Evolutionary conservation across 805 yeast species (phyloP).

Genomic region (Helenozyma baotianmanensis): DNA sequence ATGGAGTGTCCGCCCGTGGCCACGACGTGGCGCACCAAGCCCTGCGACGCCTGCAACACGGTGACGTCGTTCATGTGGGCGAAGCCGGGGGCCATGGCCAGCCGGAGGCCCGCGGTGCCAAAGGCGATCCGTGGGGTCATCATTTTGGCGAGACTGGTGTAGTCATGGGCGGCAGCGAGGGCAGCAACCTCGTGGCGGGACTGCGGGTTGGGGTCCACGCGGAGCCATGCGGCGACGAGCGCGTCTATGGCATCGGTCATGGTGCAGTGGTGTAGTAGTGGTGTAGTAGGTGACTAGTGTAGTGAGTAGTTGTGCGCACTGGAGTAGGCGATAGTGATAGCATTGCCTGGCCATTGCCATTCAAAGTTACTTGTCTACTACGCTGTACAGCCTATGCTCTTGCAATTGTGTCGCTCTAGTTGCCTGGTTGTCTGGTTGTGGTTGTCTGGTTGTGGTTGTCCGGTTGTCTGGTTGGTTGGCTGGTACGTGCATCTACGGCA

Average conservation of each 20-base stretch:
- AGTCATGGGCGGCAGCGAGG: constrained; percentile 36
- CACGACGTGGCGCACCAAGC: constrained; percentile 52
- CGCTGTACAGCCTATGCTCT: too few relatives aligned
- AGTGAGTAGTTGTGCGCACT: too few relatives aligned
- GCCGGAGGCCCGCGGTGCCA: constrained; percentile 92
- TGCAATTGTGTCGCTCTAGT: too few relatives aligned
- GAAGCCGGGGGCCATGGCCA: constrained; percentile 88
- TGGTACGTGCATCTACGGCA: too few relatives aligned
- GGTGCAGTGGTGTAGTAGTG: too few relatives aligned
- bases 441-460: too few relatives aligned
- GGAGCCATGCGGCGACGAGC: constrained; percentile 33
- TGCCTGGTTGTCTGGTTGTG: too few relatives aligned
- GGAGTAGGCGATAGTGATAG: too few relatives aligned
- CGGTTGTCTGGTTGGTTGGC: too few relatives aligned
- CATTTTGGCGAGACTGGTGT: constrained; percentile 45
- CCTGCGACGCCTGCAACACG: constrained; percentile 86
- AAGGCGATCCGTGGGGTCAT: constrained; percentile 63
- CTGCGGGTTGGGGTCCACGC: constrained; percentile 32
- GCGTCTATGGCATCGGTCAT: constrained; percentile 21
- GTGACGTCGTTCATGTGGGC: constrained; percentile 85
- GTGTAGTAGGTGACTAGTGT: too few relatives aligned
- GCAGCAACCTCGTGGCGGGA: constrained; percentile 54
- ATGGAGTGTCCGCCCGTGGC: constrained; percentile 31
- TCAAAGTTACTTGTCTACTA: too few relatives aligned
- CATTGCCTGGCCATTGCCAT: too few relatives aligned